These are phyloP conservation scores for Climacium dendroides DNA, from an alignment of 225 moss, liverwort and hornwort genomes.

Conservation along the genomic window DNA sequence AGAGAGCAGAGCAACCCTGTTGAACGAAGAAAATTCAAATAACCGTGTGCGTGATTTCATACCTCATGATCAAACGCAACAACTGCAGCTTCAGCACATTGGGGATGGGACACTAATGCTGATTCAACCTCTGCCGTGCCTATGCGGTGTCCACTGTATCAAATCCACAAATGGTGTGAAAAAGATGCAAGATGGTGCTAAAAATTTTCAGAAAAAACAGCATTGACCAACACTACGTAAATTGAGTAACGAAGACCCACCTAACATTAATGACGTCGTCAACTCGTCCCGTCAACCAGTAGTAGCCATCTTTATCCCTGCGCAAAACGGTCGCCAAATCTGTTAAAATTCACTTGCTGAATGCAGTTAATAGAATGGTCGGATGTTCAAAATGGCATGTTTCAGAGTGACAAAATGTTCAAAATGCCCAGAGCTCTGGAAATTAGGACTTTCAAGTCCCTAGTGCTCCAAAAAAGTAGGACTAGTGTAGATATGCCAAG, in stretches of 20 bases:
- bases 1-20: background rate
- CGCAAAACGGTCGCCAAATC: background rate
- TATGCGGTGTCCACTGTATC: conserved; percentile 77
- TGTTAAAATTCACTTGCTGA: background rate
- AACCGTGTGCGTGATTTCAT: background rate
- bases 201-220: background rate
- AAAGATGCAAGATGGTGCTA: background rate
- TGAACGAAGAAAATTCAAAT: background rate
- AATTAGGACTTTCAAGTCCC: background rate
- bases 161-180: background rate
- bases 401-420: background rate
- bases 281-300: conserved; percentile 95
- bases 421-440: background rate
- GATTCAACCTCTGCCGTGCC: conserved; percentile 97
- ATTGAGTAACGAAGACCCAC: conserved; percentile 1
- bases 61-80: conserved; percentile 92
- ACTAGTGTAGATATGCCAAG: background rate
- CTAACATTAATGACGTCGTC: conserved; percentile 98
- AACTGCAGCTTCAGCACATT: conserved; percentile 79
- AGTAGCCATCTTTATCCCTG: conserved; percentile 94
- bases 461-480: background rate
- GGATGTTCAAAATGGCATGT: background rate
- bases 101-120: conserved; percentile 72
- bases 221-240: background rate
- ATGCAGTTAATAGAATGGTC: background rate